phyloP scores from a whole-genome alignment of 2,329 filamentous ascomycete genomes.

The Penicillium vulpinum region DNA sequence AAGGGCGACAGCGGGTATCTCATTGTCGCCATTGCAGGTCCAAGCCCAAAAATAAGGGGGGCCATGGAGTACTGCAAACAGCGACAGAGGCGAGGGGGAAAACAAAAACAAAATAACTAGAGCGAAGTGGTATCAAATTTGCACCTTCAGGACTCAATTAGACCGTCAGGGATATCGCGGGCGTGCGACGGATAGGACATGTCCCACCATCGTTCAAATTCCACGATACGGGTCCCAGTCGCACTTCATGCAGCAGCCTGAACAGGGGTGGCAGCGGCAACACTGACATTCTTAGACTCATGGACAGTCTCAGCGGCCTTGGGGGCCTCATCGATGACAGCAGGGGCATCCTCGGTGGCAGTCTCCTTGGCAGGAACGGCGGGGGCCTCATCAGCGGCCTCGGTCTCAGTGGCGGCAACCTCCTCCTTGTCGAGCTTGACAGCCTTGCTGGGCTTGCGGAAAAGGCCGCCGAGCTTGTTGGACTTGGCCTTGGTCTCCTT shows the following conservation, averaged over 20 bases:
- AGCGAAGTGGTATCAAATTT: slow-evolving; percentile 23
- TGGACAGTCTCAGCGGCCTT: slow-evolving; percentile 32
- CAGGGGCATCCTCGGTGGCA: slow-evolving; percentile 23
- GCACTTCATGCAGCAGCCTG: slow-evolving; percentile 46
- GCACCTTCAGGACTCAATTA: slow-evolving; percentile 17
- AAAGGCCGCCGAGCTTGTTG: slow-evolving; percentile 49
- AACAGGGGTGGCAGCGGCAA: slow-evolving; percentile 38
- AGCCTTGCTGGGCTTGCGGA: slow-evolving; percentile 52
- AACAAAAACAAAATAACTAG: slow-evolving; percentile 18
- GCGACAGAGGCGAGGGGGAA: slow-evolving; percentile 33
- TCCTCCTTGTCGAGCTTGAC: slow-evolving; percentile 47
- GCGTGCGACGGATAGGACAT: slow-evolving; percentile 31
- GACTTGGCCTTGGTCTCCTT: slow-evolving; percentile 43
- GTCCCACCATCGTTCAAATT: slow-evolving; percentile 47
- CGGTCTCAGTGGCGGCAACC: slow-evolving; percentile 32
- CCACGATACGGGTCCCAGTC: slow-evolving; percentile 34
- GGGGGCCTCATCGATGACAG: slow-evolving; percentile 21
- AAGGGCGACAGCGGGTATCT: slow-evolving; percentile 32
- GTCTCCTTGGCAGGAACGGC: slow-evolving; percentile 26
- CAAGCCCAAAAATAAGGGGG: slow-evolving; percentile 7
- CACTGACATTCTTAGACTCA: slow-evolving; percentile 37
- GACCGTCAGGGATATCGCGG: slow-evolving; percentile 25
- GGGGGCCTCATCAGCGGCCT: slow-evolving; percentile 29
- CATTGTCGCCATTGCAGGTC: slow-evolving; percentile 30
- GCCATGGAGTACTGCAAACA: slow-evolving; percentile 7